These are phyloP conservation scores for Hypholoma fasciculare DNA, from an alignment of 768 basidiomycete genomes.

Conservation along the genomic window DNA sequence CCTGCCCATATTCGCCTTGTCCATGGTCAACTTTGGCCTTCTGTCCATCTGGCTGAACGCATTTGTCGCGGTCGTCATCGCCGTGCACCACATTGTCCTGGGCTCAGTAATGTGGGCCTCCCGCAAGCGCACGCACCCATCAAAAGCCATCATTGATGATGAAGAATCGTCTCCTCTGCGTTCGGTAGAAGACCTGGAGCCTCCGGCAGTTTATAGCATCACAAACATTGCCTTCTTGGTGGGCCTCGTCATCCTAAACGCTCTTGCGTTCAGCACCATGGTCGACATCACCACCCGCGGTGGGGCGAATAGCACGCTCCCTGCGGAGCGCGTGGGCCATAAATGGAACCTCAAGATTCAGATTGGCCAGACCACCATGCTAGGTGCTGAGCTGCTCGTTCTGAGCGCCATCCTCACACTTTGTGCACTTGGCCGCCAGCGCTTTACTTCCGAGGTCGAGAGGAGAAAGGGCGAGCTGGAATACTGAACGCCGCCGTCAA, in stretches of 20 bases:
- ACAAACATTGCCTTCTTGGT: conserved; percentile 13
- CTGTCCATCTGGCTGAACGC: conserved; percentile 27
- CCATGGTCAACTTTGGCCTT: conserved; percentile 28
- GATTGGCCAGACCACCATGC: conserved; percentile 23
- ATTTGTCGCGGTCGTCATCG: conserved; percentile 16
- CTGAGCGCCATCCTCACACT: conserved; percentile 11
- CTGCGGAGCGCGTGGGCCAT: conserved; percentile 22
- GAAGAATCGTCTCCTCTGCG: conserved; percentile 7
- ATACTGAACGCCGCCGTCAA: background rate
- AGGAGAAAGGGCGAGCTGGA: conserved; percentile 6
- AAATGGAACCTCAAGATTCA: conserved; percentile 29
- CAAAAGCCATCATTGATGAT: conserved; percentile 7
- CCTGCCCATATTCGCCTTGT: conserved; percentile 19
- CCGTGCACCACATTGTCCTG: conserved; percentile 20
- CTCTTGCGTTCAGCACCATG: conserved; percentile 26
- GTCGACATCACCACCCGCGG: conserved; percentile 24
- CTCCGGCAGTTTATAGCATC: conserved; percentile 15
- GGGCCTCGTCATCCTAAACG: conserved; percentile 20
- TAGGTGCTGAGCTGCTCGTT: conserved; percentile 20
- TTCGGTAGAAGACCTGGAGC: conserved; percentile 1
- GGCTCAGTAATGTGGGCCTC: conserved; percentile 2
- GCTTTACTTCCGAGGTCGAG: conserved; percentile 8
- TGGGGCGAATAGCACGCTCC: conserved; percentile 20
- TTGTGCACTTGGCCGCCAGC: conserved; percentile 11
- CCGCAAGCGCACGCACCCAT: conserved; percentile 4